phyloP scores from a whole-genome alignment of 768 basidiomycete genomes.

The Polyporus arcularius region DNA sequence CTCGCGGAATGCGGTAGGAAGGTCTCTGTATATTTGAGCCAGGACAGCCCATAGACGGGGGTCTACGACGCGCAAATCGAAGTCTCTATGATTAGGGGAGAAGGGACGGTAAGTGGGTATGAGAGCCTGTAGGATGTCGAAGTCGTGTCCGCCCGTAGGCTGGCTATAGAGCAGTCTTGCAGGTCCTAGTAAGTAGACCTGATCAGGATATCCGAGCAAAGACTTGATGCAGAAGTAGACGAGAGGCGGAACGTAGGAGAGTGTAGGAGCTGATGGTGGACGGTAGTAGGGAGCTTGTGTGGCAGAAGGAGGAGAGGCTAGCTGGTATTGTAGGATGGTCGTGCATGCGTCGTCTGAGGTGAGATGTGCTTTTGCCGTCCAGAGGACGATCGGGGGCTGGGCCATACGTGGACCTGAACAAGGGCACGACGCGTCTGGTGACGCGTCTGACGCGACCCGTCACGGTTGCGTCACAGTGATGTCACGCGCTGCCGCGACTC shows the following conservation, averaged over 20 bases:
- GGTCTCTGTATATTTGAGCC: conserved; percentile 55
- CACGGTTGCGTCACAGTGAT: neutral
- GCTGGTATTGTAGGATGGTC: conserved; percentile 25
- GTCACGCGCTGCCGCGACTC: no score
- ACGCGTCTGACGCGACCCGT: neutral
- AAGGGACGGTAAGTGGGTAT: conserved; percentile 33
- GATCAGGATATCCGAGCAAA: conserved; percentile 47
- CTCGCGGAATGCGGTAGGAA: conserved; percentile 45
- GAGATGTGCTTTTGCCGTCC: conserved; percentile 12
- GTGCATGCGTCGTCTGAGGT: conserved; percentile 30
- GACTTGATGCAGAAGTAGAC: conserved; percentile 49
- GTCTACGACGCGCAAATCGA: conserved; percentile 37
- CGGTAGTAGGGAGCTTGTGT: conserved; percentile 18
- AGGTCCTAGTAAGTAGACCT: conserved; percentile 38
- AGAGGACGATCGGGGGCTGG: conserved; percentile 25
- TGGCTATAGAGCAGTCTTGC: conserved; percentile 40
- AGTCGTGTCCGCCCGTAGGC: conserved; percentile 22
- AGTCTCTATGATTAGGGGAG: neutral
- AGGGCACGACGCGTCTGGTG: neutral
- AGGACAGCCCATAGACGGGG: conserved; percentile 65
- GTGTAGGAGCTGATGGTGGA: neutral
- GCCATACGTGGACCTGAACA: neutral
- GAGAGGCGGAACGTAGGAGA: conserved; percentile 49
- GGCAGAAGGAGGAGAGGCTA: conserved; percentile 18
- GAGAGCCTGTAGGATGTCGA: conserved; percentile 42